These are phyloP conservation scores for Cystoderma amianthinum DNA, from an alignment of 768 basidiomycete genomes.

Conservation along the genomic window DNA sequence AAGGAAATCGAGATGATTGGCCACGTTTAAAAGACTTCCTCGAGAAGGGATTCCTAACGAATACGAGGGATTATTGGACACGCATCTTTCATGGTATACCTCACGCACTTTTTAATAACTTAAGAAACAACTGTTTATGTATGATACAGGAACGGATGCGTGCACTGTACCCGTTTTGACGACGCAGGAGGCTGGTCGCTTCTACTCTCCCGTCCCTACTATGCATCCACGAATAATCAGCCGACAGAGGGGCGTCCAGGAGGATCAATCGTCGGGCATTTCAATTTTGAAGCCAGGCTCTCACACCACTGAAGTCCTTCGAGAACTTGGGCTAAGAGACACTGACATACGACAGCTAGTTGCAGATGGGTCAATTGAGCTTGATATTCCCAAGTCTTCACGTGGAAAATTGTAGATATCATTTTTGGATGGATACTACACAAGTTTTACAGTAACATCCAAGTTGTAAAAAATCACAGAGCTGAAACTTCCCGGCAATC, in stretches of 20 bases:
- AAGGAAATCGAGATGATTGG: conserved; percentile 47
- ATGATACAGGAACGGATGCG: conserved; percentile 53
- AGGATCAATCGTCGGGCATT: not conserved
- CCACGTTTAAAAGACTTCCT: conserved; percentile 49
- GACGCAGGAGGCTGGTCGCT: conserved; percentile 48
- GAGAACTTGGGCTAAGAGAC: conserved; percentile 42
- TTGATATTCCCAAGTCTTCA: conserved; percentile 13
- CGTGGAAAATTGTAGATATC: conserved; percentile 7
- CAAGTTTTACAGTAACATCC: not conserved
- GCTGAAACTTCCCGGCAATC: not conserved
- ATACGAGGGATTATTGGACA: conserved; percentile 65
- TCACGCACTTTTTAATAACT: not conserved
- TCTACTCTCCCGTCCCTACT: conserved; percentile 36
- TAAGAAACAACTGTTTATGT: not conserved
- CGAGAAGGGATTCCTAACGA: conserved; percentile 52
- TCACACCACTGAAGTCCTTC: conserved; percentile 48
- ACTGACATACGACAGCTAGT: conserved; percentile 30
- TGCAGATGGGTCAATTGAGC: conserved; percentile 41
- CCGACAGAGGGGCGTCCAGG: conserved; percentile 1
- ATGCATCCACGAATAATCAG: conserved; percentile 40
- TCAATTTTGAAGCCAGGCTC: conserved; percentile 35
- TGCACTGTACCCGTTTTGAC: conserved; percentile 67
- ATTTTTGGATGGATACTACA: not conserved
- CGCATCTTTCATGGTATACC: conserved; percentile 55
- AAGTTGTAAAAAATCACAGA: conserved; percentile 5